phyloP scores from a whole-genome alignment of 495 filamentous ascomycete species.

The Xylaria bambusicola region DNA sequence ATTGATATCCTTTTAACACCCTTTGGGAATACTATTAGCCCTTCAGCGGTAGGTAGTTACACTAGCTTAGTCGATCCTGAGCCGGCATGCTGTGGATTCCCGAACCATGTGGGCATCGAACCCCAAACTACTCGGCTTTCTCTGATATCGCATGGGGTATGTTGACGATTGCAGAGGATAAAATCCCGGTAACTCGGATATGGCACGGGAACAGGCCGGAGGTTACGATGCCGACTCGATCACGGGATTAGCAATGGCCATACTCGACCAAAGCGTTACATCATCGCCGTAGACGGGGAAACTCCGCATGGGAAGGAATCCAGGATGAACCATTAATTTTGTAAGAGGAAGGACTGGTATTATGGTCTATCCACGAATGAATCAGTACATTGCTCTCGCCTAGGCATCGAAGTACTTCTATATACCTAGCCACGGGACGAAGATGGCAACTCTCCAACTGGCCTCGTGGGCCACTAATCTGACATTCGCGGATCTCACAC shows the following conservation, averaged over 20 bases:
- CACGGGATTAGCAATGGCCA: constrained; percentile 1
- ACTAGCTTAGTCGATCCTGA: too few species aligned
- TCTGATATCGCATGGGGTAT: not conserved
- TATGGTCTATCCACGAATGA: not conserved
- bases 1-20: too few species aligned
- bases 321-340: not conserved
- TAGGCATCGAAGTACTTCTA: not conserved
- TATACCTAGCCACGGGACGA: not conserved
- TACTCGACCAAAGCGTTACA: constrained; percentile 2
- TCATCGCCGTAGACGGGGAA: not conserved
- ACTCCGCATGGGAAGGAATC: not conserved
- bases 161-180: not conserved
- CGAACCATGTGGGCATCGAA: too few species aligned
- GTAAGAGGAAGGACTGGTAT: not conserved
- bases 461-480: constrained; percentile 43
- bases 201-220: constrained; percentile 6
- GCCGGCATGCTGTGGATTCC: too few species aligned
- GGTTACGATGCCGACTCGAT: not conserved
- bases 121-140: not conserved
- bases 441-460: constrained; percentile 44
- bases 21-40: too few species aligned
- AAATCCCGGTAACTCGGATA: constrained; percentile 4
- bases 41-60: too few species aligned
- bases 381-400: not conserved
- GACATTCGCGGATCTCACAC: constrained; percentile 35